phyloP scores from a whole-genome alignment of 805 yeast genomes.

The Tetrapisispora pingtungensis region DNA sequence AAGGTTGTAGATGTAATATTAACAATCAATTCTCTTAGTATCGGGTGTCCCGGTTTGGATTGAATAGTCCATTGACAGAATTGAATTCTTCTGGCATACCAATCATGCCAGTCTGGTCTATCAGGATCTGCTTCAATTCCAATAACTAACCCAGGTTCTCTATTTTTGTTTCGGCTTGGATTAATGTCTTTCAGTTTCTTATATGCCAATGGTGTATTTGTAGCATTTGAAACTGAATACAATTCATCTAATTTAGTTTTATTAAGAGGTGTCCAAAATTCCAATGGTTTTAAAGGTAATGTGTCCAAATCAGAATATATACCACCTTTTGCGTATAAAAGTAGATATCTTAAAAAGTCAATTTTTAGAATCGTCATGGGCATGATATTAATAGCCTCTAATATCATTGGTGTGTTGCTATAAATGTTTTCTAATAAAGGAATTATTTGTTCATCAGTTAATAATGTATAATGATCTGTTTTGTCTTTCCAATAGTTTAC shows the following conservation, averaged over 20 bases:
- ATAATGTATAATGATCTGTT: slow-evolving; percentile 51
- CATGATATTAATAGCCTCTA: slow-evolving; percentile 58
- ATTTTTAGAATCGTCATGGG: slow-evolving; percentile 79
- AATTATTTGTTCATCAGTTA: slow-evolving; percentile 58
- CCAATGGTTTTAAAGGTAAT: slow-evolving; percentile 68
- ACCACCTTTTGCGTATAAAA: slow-evolving; percentile 83
- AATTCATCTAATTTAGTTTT: slow-evolving; percentile 11
- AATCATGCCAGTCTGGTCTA: slow-evolving; percentile 83
- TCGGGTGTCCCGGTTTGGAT: slow-evolving; percentile 84
- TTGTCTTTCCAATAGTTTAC: slow-evolving; percentile 50
- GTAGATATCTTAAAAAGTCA: slow-evolving; percentile 82
- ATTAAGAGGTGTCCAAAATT: slow-evolving; percentile 58
- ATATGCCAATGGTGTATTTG: background rate
- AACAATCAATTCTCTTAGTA: slow-evolving; percentile 68
- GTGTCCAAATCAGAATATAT: slow-evolving; percentile 88
- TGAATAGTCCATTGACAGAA: slow-evolving; percentile 97
- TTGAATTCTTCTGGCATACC: slow-evolving; percentile 90
- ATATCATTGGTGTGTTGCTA: slow-evolving; percentile 59
- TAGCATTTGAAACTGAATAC: slow-evolving; percentile 9
- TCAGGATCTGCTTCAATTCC: slow-evolving; percentile 98
- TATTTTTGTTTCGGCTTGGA: no score
- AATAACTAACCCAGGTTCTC: slow-evolving; percentile 64
- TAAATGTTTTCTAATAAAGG: slow-evolving; percentile 51
- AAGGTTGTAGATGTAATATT: slow-evolving; percentile 70
- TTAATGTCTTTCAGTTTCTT: background rate